phyloP scores from a whole-genome alignment of 2,329 filamentous ascomycete genomes.

The Pyrenophora teres region DNA sequence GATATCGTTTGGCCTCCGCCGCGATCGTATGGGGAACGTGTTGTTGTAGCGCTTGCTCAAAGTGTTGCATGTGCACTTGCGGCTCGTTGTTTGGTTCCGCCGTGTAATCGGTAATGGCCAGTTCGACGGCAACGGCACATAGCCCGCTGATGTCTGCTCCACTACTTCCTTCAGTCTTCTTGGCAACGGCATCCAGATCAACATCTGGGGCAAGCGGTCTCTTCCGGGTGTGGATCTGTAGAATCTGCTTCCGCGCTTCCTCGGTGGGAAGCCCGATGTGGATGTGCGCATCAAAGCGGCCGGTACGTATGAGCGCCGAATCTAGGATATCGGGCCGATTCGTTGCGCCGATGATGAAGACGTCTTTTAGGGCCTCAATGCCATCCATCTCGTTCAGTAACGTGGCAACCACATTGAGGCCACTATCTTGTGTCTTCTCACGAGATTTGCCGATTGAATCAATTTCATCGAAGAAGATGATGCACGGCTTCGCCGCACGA shows the following conservation, averaged over 20 bases:
- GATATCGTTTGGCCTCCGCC: slow-evolving; percentile 50
- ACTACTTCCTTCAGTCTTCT: slow-evolving; percentile 74
- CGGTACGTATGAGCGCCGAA: slow-evolving; percentile 80
- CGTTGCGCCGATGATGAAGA: slow-evolving; percentile 87
- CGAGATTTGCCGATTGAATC: slow-evolving; percentile 75
- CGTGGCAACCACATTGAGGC: slow-evolving; percentile 85
- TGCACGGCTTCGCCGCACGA: slow-evolving; percentile 81
- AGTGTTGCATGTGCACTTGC: slow-evolving; percentile 53
- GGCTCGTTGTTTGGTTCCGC: slow-evolving; percentile 26
- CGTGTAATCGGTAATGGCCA: slow-evolving; percentile 42
- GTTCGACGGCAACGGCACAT: slow-evolving; percentile 48
- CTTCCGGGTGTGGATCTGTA: slow-evolving; percentile 68
- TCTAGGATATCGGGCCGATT: slow-evolving; percentile 89
- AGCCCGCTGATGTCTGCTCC: slow-evolving; percentile 79
- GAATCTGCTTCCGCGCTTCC: slow-evolving; percentile 74
- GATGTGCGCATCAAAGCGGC: slow-evolving; percentile 81
- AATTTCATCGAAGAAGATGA: slow-evolving; percentile 97
- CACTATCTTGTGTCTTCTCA: slow-evolving; percentile 55
- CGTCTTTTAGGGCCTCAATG: slow-evolving; percentile 80
- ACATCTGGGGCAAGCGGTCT: slow-evolving; percentile 67
- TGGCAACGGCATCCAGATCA: slow-evolving; percentile 66
- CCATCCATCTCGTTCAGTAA: slow-evolving; percentile 95
- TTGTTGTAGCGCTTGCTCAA: slow-evolving; percentile 51
- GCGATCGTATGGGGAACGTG: slow-evolving; percentile 50
- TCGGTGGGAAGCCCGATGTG: slow-evolving; percentile 83